Evolutionary conservation across 2,329 filamentous ascomycete genomes (phyloP).

Genomic region (Chaetomium strumarium): DNA sequence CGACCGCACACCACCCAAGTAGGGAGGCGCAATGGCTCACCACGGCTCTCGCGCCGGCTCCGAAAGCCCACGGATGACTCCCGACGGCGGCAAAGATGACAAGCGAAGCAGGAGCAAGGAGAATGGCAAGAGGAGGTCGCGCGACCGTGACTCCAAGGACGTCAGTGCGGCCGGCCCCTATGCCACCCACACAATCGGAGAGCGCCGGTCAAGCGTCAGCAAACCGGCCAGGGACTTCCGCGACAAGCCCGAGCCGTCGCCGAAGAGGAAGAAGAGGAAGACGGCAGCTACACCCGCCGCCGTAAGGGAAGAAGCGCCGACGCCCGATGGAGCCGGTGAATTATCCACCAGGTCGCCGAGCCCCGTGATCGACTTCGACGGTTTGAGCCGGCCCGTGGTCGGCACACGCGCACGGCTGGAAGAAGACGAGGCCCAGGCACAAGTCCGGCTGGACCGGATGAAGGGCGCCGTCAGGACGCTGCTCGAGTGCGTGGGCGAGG

Average conservation of each 20-base stretch:
- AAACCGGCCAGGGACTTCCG: constrained; percentile 57
- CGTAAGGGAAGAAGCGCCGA: constrained; percentile 18
- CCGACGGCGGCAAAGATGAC: constrained; percentile 29
- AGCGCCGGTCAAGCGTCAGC: constrained; percentile 50
- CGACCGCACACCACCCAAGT: neutral
- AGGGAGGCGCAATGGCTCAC: constrained; percentile 27
- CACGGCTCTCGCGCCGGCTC: constrained; percentile 27
- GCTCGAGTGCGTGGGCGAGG: constrained; percentile 63
- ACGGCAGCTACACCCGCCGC: constrained; percentile 16
- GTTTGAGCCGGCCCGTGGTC: constrained; percentile 52
- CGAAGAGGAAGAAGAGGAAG: constrained; percentile 34
- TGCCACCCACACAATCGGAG: constrained; percentile 20
- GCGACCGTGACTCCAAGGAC: constrained; percentile 9
- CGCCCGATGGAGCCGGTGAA: constrained; percentile 27
- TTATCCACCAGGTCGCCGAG: constrained; percentile 41
- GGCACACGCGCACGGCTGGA: constrained; percentile 61
- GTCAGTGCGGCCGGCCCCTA: constrained; percentile 2
- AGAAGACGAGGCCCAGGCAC: constrained; percentile 47
- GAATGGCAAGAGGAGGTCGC: constrained; percentile 19
- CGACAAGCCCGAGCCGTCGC: constrained; percentile 42
- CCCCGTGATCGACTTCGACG: constrained; percentile 57
- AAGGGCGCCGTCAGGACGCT: constrained; percentile 58
- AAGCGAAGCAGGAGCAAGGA: constrained; percentile 25
- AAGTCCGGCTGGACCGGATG: constrained; percentile 51
- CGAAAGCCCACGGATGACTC: constrained; percentile 25